These are phyloP conservation scores for Choiromyces venosus DNA, from an alignment of 495 filamentous ascomycete genomes.

Conservation along the genomic window DNA sequence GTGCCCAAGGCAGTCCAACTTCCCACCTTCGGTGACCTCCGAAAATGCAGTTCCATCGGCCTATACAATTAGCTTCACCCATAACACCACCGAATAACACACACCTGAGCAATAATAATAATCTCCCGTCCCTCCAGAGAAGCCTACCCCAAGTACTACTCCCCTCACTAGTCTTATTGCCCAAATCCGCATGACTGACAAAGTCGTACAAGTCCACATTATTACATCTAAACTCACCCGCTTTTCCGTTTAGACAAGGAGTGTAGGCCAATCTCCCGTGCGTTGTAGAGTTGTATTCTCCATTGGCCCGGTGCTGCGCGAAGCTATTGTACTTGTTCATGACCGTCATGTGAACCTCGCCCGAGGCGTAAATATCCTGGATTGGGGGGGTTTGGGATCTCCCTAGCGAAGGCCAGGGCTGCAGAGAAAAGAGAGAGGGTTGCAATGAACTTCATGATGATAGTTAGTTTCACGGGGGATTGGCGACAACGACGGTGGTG, in stretches of 20 bases:
- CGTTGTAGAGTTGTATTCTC: slow-evolving; percentile 26
- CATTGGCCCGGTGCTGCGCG: slow-evolving; percentile 13
- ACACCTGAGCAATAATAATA: slow-evolving; percentile 51
- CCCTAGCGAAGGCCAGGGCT: slow-evolving; percentile 15
- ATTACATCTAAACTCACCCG: slow-evolving; percentile 52
- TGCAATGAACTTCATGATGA: slow-evolving; percentile 19
- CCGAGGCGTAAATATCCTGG: slow-evolving; percentile 44
- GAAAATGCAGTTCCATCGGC: slow-evolving; percentile 55
- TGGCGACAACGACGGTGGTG: too few relatives aligned
- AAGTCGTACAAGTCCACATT: slow-evolving; percentile 56
- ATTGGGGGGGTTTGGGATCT: slow-evolving; percentile 24
- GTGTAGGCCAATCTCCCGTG: slow-evolving; percentile 33
- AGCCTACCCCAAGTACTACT: slow-evolving; percentile 53
- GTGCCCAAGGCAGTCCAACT: slow-evolving; percentile 53
- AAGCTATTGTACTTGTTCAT: slow-evolving; percentile 47
- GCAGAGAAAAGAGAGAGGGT: slow-evolving; percentile 9
- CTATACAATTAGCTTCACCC: background rate
- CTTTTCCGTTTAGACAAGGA: slow-evolving; percentile 50
- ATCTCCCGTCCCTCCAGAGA: slow-evolving; percentile 55
- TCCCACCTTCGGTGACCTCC: slow-evolving; percentile 51
- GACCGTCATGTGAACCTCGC: slow-evolving; percentile 48
- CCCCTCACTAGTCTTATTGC: slow-evolving; percentile 46
- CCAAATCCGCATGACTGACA: slow-evolving; percentile 49
- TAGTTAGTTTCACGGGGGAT: background rate
- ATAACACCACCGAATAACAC: background rate